Evolutionary conservation across 768 basidiomycete species (phyloP), one percentile per base, ranked within the genome.

Genomic region (Tylopilus vinaceipallidus): DNA sequence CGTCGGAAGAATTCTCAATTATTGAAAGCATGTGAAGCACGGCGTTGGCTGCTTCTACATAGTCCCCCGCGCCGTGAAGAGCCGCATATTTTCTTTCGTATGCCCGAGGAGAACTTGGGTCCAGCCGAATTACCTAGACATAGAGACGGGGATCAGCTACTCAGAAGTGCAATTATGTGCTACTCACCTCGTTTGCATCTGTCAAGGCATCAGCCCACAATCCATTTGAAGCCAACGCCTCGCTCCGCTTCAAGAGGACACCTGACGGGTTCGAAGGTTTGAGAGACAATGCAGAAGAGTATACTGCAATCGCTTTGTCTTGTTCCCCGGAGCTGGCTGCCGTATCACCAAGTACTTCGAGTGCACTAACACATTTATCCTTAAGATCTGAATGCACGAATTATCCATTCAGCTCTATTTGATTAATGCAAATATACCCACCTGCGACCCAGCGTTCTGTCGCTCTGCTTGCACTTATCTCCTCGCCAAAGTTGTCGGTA

Each of bases 251-350:
- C n/a, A 35, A 2, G 11, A 35, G 34, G 16, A 35, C 6, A 3
- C 17, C 34, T n/a, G 17, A n/a, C 2, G 16, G 17, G n/a, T 35
- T n/a, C 9, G 34, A n/a, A 9, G 34, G 17, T 6, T 35, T 9
- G 34, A 57, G 49, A 23, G 19, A 48, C 9, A 57, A 22, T 1
- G 52, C 49, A 23, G 48, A 34, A 7, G 55, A 30, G 20, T 57
- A 57, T 2, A 11, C 33, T 12, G 11, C 42, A 37, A 47, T 47
- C 26, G 55, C 55, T 0, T 50, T 11, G 11, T 39, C 45, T 9
- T 50, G 9, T 3, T 49, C 14, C 16, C 16, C 27, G 5, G 45
- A 24, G 1, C 2, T 12, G 6, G 47, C 16, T 19, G 52, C 55
- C 2, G 2, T 9, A 14, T 56, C 48, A 1, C 47, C 52, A 3